Base-by-base conservation (phyloP, 2,329 filamentous ascomycete genomes). In the Botrytis elliptica region DNA sequence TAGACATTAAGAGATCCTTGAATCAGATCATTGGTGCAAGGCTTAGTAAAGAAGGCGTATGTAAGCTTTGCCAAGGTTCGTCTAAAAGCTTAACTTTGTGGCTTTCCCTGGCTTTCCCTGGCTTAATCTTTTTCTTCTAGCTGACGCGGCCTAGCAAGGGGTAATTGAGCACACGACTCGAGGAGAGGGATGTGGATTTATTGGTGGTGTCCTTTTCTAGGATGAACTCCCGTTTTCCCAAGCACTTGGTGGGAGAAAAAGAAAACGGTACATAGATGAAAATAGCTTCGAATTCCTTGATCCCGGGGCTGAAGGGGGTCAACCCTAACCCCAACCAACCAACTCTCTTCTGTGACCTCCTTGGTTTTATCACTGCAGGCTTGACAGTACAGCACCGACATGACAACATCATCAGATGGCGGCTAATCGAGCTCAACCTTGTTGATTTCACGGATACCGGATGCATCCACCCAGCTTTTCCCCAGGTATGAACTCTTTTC, bases 91-190 rank as follows among this genome's bases (percentile, higher is more conserved):
- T 68, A 33, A 42, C 18, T 42, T 57, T 22, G 49, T 42, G 38
- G n/a, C 36, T 14, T 57, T 14, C 20, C 16, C 38, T 42, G 38
- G n/a, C 36, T 14, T 57, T 14, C 20, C 16, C 38, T 55, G 33
- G 46, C 46, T 20, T 12, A 10, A 20, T 18, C 52, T 36, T 25
- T 66, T 36, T n/a, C 29, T n/a, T 52, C 29, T 55, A 55, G 65
- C 65, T 67, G 65, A 67, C 65, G 65, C 65, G 65, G 46, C 65
- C 46, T 57, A 68, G 52, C 65, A 55, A 68, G 46, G 65, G 65
- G 12, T 12, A 25, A n/a, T 52, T 40, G 25, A 55, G 38, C 22
- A 38, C 16, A 55, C 46, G 64, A 40, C 33, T 52, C 29, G 40
- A 65, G 9, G n/a, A 6, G n/a, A 40, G 38, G 60, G 14, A 49